These are phyloP conservation scores for Backusella circina DNA, from an alignment of 192 early-diverging fungal genomes.

Conservation along the genomic window DNA sequence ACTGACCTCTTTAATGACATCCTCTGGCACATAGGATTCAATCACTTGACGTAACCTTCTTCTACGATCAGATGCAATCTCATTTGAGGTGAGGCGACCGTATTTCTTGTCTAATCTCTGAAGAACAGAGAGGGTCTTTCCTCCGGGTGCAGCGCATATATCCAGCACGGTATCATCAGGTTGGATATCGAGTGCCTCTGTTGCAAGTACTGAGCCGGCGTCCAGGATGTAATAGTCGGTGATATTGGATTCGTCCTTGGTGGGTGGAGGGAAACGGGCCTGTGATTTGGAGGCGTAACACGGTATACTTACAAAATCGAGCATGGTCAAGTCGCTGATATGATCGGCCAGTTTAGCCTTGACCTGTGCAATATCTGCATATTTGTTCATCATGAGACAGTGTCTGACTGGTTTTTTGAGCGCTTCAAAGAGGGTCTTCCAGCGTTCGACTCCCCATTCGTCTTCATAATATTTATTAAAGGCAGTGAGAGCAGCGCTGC, in stretches of 20 bases:
- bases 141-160: slow-evolving; percentile 54
- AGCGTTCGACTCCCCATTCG: slow-evolving; percentile 25
- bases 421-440: slow-evolving; percentile 17
- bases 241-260: slow-evolving; percentile 22
- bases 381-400: slow-evolving; percentile 32
- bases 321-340: neutral
- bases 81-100: slow-evolving; percentile 41
- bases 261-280: slow-evolving; percentile 27
- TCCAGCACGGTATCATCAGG: slow-evolving; percentile 82
- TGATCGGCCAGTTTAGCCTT: neutral
- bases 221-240: slow-evolving; percentile 57
- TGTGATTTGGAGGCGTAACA: slow-evolving; percentile 12
- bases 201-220: slow-evolving; percentile 78
- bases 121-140: slow-evolving; percentile 45
- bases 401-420: slow-evolving; percentile 11
- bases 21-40: slow-evolving; percentile 37
- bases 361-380: neutral
- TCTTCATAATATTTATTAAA: slow-evolving; percentile 22
- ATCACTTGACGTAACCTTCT: slow-evolving; percentile 42
- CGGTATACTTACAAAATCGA: slow-evolving; percentile 20
- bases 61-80: slow-evolving; percentile 36
- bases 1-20: slow-evolving; percentile 16
- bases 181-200: slow-evolving; percentile 68
- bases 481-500: neutral
- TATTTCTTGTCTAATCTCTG: slow-evolving; percentile 34